phyloP scores from a whole-genome alignment of 2,329 filamentous ascomycete genomes.

The Penicillium sp. region DNA sequence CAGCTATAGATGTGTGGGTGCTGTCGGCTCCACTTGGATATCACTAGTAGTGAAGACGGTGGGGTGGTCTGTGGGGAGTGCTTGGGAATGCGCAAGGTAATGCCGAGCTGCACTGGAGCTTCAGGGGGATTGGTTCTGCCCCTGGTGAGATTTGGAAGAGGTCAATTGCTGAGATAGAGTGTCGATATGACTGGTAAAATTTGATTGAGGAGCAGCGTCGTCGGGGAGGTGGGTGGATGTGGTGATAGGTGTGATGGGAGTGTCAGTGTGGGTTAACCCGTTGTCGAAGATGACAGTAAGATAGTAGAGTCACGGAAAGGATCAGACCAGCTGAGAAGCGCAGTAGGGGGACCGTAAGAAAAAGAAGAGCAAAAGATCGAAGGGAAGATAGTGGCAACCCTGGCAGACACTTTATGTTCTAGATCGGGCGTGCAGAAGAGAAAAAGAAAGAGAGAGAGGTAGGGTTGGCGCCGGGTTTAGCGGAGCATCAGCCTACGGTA shows the following conservation, averaged over 20 bases:
- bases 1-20: not conserved
- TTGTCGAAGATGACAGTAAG: conserved; percentile 10
- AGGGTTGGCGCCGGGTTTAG: conserved; percentile 3
- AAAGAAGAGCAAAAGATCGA: conserved; percentile 1
- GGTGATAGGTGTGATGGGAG: conserved; percentile 10
- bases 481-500: conserved; percentile 8
- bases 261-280: conserved; percentile 2
- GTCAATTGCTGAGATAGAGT: not conserved
- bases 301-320: not conserved
- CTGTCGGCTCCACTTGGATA: not conserved
- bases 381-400: not conserved
- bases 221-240: not conserved
- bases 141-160: not conserved
- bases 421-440: conserved; percentile 8
- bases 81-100: not conserved
- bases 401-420: conserved; percentile 16
- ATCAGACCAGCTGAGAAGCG: conserved; percentile 30
- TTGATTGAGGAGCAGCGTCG: not conserved
- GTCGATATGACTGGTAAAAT: not conserved
- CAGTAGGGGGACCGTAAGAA: not conserved
- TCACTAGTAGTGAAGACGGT: conserved; percentile 1
- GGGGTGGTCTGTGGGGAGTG: not conserved
- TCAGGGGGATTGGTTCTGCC: not conserved
- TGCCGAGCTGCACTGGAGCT: not conserved
- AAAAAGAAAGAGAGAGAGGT: not conserved